Evolutionary conservation across 495 filamentous ascomycete genomes (phyloP).

Genomic region (Hapsidospora chrysogenum): DNA sequence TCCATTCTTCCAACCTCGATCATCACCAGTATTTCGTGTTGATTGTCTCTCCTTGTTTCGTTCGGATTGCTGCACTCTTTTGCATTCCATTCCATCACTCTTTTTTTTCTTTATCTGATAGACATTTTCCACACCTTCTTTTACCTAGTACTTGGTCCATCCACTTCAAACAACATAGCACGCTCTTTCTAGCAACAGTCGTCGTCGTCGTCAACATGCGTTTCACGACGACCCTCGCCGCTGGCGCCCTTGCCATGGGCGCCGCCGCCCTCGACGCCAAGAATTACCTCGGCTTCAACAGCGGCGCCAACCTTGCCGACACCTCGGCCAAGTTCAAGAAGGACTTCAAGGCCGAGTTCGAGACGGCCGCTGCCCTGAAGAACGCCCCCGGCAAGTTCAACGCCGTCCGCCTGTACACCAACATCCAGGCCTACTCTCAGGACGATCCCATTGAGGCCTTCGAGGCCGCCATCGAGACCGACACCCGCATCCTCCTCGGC

Average conservation of each 20-base stretch:
- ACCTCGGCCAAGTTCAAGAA: constrained; percentile 19
- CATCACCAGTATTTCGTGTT: not conserved
- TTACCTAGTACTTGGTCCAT: too few relatives aligned
- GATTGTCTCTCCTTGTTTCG: not conserved
- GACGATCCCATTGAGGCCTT: constrained; percentile 30
- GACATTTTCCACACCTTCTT: too few relatives aligned
- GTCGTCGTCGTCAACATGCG: constrained; percentile 2
- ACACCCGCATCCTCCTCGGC: constrained; percentile 32
- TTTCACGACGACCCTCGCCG: constrained; percentile 1
- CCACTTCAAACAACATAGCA: too few relatives aligned
- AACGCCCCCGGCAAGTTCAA: constrained; percentile 19
- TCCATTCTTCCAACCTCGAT: not conserved
- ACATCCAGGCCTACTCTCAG: constrained; percentile 33
- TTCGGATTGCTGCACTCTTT: not conserved
- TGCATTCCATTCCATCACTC: not conserved
- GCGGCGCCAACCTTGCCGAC: constrained; percentile 17
- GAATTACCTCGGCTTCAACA: constrained; percentile 20
- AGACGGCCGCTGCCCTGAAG: constrained; percentile 12
- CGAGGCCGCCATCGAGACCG: constrained; percentile 33
- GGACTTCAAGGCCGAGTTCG: constrained; percentile 21
- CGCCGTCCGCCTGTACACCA: constrained; percentile 28
- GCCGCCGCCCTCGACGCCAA: constrained; percentile 6
- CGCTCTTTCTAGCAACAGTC: too few relatives aligned
- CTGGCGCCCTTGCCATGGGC: constrained; percentile 5
- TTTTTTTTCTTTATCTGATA: not conserved